Base-by-base conservation (phyloP, 179 eudicot species). In the Drosera spatulata region DNA sequence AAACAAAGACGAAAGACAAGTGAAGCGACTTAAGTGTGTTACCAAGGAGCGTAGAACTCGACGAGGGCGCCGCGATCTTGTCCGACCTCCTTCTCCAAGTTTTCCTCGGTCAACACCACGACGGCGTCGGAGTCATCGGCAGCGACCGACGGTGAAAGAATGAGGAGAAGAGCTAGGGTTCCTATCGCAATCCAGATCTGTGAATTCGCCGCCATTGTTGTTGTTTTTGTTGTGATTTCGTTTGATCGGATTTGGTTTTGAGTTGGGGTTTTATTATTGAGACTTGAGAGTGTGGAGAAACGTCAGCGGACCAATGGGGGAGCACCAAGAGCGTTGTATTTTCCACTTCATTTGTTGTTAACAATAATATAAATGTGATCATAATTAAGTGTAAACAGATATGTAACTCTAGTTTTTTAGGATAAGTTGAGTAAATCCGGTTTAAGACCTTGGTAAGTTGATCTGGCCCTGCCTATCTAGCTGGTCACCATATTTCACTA, bases 11-110 rank as follows among this genome's bases (percentile, higher is more conserved):
- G 8, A 2, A 40, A 10, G 44, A 37, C 40, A 6, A 47, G 40
- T 14, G 56, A 37, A 10, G 55, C 2, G 50, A 43, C 12, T 49
- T 61, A 2, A 14, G 50, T 49, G 15, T 49, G 62, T 2, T 73
- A 87, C 95, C 95, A 87, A 58, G 95, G 95, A 80, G 95, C 91
- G 63, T 87, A 87, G 71, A 87, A 87, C 62, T 87, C 95, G 50
- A 87, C 81, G 67, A 87, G 95, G 69, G 91, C 90, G 61, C 64
- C 91, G 14, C 84, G 84, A 80, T 87, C 95, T 66, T 78, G 78
- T 60, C 95, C 95, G 74, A 87, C 84, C 56, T 84, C 85, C 48
- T 87, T 75, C 55, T 84, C 86, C 68, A 87, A 87, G 67, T 87
- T 87, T 0, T 82, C 95, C 58, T 82, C 76, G 3, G 95, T 84